Base-by-base conservation (phyloP, 225 moss, liverwort and hornwort genomes). In the Physcomitrium patens region DNA sequence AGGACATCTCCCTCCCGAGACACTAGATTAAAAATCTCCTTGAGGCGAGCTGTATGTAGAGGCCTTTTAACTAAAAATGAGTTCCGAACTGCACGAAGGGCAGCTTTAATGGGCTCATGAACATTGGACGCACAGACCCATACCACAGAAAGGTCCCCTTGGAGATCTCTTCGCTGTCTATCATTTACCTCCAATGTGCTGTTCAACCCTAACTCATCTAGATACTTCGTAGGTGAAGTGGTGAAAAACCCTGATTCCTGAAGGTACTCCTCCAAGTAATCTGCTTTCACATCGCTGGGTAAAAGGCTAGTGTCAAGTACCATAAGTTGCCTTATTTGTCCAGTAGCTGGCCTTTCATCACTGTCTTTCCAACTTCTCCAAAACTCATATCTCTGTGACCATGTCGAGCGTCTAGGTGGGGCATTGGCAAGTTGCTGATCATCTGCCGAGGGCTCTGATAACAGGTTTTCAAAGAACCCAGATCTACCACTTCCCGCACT, bases 61-160 rank as follows among this genome's bases (percentile, higher is more conserved):
- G 93, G 93, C 68, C 93, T 79, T 70, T 75, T 86, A 44, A 87
- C 86, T 15, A 93, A 51, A 43, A 93, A 83, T 4, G 93, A 93
- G 82, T 82, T 89, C 22, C 77, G 76, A 12, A 93, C 78, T n/a
- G 86, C 82, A 0, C 79, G 79, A 45, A 91, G 75, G 6, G 77
- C 85, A 10, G 82, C 87, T 64, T 91, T 93, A 54, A 87, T 86
- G 12, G 82, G 81, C 60, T 89, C 89, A 20, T 89, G 88, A 10
- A 88, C 86, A 60, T 88, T 90, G 27, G 90, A 90, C 20, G 90
- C 82, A 57, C 82, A 80, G 31, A 92, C 88, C 92, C 92, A 92
- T 50, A 93, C 79, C 26, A 93, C 78, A 7, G 80, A 81, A 7
- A 84, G 70, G 45, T 87, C 80, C 10, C 78, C 78, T 74, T 84